phyloP scores from a whole-genome alignment of 441 rosid species.

The Gossypium gossypioides region DNA sequence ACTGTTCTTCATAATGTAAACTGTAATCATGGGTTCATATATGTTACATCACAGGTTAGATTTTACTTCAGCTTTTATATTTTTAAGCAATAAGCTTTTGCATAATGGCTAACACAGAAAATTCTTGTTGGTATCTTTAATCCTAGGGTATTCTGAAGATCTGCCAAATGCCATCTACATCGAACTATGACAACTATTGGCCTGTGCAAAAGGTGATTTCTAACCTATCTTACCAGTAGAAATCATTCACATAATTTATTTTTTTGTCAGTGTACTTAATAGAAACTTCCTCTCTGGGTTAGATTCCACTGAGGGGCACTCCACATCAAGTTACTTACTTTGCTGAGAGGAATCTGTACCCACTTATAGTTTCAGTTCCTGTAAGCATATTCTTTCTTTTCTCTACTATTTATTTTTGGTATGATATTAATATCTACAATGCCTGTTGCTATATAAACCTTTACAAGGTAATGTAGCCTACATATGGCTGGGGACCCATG shows the following conservation, averaged over 20 bases:
- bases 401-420: slow-evolving; percentile 1
- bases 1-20: slow-evolving; percentile 97
- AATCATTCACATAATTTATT: neutral
- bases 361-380: slow-evolving; percentile 81
- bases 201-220: slow-evolving; percentile 79
- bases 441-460: neutral
- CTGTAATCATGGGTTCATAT: slow-evolving; percentile 90
- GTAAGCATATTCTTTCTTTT: slow-evolving; percentile 39
- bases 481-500: neutral
- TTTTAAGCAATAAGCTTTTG: slow-evolving; percentile 1
- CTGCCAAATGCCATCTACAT: slow-evolving; percentile 75
- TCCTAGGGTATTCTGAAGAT: slow-evolving; percentile 83
- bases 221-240: neutral
- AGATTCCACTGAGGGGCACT: slow-evolving; percentile 90
- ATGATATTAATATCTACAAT: neutral
- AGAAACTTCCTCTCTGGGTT: slow-evolving; percentile 22
- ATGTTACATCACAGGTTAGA: slow-evolving; percentile 87
- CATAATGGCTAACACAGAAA: slow-evolving; percentile 7
- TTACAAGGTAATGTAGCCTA: slow-evolving; percentile 1
- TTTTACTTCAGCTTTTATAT: slow-evolving; percentile 11
- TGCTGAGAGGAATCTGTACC: slow-evolving; percentile 82
- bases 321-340: slow-evolving; percentile 98
- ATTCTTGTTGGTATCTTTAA: slow-evolving; percentile 18
- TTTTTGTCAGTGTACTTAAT: slow-evolving; percentile 17
- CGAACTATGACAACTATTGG: slow-evolving; percentile 93